phyloP scores from a whole-genome alignment of 441 rosid genomes.

The Eruca vesicaria region DNA sequence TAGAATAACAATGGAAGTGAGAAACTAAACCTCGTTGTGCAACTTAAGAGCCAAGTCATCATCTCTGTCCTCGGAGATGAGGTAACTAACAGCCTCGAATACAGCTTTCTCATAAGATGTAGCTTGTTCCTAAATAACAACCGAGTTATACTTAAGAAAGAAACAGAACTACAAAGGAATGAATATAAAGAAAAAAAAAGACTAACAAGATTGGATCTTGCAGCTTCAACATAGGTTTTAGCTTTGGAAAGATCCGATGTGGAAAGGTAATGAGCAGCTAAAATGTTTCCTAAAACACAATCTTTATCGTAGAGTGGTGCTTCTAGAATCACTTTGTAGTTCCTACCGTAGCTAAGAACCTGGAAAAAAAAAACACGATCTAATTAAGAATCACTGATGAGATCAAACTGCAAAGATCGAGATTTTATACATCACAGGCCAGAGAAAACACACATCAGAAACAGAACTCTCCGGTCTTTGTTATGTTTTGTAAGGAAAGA shows the following conservation, averaged over 20 bases:
- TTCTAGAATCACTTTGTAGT: slow-evolving; percentile 60
- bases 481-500: background rate
- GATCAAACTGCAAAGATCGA: background rate
- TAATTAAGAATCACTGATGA: background rate
- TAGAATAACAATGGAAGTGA: background rate
- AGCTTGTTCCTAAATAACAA: slow-evolving; percentile 53
- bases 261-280: slow-evolving; percentile 72
- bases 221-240: slow-evolving; percentile 45
- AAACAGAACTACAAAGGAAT: background rate
- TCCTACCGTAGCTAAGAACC: slow-evolving; percentile 75
- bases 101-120: slow-evolving; percentile 77
- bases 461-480: background rate
- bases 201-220: slow-evolving; percentile 60
- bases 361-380: slow-evolving; percentile 9
- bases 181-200: background rate
- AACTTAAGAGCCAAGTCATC: slow-evolving; percentile 60
- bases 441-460: background rate
- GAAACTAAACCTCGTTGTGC: slow-evolving; percentile 54
- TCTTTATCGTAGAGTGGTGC: slow-evolving; percentile 60
- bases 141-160: background rate
- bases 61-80: slow-evolving; percentile 60
- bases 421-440: background rate
- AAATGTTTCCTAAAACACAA: slow-evolving; percentile 72
- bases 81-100: slow-evolving; percentile 50
- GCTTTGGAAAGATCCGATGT: slow-evolving; percentile 49